phyloP scores from a whole-genome alignment of 768 basidiomycete genomes.

The Tulasnella sp. region DNA sequence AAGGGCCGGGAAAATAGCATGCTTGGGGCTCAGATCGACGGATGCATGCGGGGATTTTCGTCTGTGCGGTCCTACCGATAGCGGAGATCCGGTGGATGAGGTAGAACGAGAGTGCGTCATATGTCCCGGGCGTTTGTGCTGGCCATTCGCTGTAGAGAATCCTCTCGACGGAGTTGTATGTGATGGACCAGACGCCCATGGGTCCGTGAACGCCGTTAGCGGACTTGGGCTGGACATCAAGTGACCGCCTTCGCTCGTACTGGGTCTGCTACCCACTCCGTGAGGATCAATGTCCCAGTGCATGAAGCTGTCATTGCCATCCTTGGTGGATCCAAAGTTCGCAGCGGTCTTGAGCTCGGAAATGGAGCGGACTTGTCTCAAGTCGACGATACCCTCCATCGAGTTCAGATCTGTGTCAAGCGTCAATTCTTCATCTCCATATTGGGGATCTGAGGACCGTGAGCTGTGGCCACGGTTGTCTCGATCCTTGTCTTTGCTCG shows the following conservation, averaged over 20 bases:
- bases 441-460: neutral
- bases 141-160: neutral
- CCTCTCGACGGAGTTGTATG: neutral
- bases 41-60: neutral
- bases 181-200: neutral
- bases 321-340: neutral
- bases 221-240: neutral
- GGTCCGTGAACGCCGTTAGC: constrained; percentile 7
- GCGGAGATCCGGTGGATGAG: neutral
- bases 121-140: no score
- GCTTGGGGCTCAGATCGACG: neutral
- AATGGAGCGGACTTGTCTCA: constrained; percentile 18
- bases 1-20: neutral
- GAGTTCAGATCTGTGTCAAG: constrained; percentile 59
- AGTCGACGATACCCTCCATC: constrained; percentile 77
- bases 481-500: neutral
- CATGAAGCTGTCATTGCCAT: neutral
- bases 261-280: neutral
- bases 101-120: neutral
- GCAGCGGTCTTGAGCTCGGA: neutral
- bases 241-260: constrained; percentile 9
- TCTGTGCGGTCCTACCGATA: neutral
- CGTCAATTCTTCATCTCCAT: constrained; percentile 26
- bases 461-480: neutral
- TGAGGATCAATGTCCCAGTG: neutral